Base-by-base conservation (phyloP, 495 filamentous ascomycete species). In the Talaromyces thailandensis region DNA sequence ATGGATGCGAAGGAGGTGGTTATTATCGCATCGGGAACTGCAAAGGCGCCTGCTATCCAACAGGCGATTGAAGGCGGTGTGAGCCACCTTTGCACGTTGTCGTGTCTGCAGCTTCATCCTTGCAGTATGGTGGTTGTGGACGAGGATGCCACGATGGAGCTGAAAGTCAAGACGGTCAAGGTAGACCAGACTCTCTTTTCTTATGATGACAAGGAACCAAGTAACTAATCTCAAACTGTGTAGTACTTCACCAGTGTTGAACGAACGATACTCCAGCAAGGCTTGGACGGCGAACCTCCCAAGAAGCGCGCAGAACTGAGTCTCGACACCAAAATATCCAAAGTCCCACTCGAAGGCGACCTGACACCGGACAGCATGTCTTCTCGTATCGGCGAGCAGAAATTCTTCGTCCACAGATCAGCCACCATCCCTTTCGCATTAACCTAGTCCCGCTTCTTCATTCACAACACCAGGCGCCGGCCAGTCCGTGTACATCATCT, bases 41-140 rank as follows among this genome's bases (percentile, higher is more conserved):
- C 88, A 74, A 95, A 93, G 72, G 84, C 91, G 0, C 76, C 88
- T 4, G 90, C 91, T 21, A 72, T 93, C 62, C 86, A 93, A 67
- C 86, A 85, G 64, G 91, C 88, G 65, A 83, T 95, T 37, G 91
- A 95, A 70, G 86, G 86, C 26, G 88, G 88, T 7, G 83, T 95
- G 50, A 92, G 91, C 68, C 89, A 93, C 76, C 92, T 93, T 88
- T 93, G 89, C 87, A 93, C 91, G 0, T 80, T 92, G 11, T 92
- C 89, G 4, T 83, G 82, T 35, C 78, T 95, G 63, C 91, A 95
- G 72, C 68, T 93, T 65, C 91, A 93, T 69, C 88, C 84, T 4
- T 86, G 91, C 67, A 84, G 88, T 29, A 80, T 93, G 80, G 82
- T 93, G 32, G 88, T 93, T 4, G 90, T 89, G 55, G 91, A 95